A percentile compares a stretch with the other conserved stretches of the same genome.
Conservation (phyloP, 2,329 filamentous ascomycete species). For the Mycosphaerella sp. region DNA sequence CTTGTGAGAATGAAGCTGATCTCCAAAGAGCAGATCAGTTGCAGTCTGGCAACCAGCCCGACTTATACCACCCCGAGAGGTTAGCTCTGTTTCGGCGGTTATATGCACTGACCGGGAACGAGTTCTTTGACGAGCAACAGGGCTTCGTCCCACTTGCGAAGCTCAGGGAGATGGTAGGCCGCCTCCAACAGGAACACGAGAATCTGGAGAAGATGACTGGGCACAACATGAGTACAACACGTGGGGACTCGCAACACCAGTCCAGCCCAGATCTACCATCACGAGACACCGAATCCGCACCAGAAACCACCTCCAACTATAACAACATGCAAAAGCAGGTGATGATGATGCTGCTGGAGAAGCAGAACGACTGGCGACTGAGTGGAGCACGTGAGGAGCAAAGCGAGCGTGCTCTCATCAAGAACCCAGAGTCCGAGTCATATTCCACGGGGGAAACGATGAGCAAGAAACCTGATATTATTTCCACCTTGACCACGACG, state of each 20-base stretch:
- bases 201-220: slow-evolving; percentile 8
- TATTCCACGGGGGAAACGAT: no score
- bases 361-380: not conserved
- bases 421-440: no score
- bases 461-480: slow-evolving; percentile 30
- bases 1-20: no score
- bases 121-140: not conserved
- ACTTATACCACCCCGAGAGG: no score
- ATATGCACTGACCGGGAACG: not conserved
- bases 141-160: no score
- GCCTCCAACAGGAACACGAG: slow-evolving; percentile 12
- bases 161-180: slow-evolving; percentile 1
- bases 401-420: no score
- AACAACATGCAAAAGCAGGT: not conserved
- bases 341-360: not conserved
- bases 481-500: slow-evolving; percentile 54
- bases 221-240: not conserved
- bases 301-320: no score
- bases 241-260: not conserved
- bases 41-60: no score
- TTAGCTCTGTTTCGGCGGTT: no score
- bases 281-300: not conserved
- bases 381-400: no score
- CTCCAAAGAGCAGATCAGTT: no score
- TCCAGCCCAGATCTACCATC: not conserved